phyloP scores from a whole-genome alignment of 2,329 filamentous ascomycete genomes.

The Ophiocordyceps camponoti-saundersi region DNA sequence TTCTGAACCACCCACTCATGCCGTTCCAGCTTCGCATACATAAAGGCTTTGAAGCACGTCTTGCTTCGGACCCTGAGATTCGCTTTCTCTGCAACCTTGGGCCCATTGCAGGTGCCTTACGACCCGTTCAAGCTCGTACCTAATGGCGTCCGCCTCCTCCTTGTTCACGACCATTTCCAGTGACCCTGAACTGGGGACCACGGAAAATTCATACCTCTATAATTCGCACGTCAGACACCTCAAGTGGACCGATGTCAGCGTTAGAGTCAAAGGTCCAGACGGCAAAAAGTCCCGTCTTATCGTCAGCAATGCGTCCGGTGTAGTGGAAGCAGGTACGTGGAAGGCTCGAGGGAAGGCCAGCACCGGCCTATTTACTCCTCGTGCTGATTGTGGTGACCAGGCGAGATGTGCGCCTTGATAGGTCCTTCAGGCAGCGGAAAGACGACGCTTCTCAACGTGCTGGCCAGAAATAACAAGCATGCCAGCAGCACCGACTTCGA shows the following conservation, averaged over 20 bases:
- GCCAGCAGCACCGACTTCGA: constrained; percentile 21
- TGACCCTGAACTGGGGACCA: no score
- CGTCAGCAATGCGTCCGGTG: not conserved
- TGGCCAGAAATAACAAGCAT: constrained; percentile 39
- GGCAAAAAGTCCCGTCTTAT: not conserved
- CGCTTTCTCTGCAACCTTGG: no score
- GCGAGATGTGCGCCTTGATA: constrained; percentile 66
- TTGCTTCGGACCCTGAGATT: no score
- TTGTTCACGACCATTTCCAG: no score
- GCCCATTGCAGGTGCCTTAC: no score
- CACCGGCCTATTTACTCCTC: not conserved
- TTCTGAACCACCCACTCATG: no score
- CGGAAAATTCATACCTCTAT: not conserved
- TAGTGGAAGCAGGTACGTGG: not conserved
- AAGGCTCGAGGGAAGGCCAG: not conserved
- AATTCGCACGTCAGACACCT: not conserved
- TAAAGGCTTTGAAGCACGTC: no score
- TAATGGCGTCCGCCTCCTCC: no score
- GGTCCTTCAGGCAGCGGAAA: constrained; percentile 62
- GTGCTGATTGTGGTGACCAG: constrained; percentile 12
- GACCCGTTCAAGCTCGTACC: no score
- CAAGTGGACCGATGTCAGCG: not conserved
- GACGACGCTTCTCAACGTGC: constrained; percentile 67
- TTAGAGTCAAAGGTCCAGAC: not conserved
- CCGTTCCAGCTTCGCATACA: no score